Base-by-base conservation (phyloP, 164 flowering plant genomes). In the Platanus orientalis region DNA sequence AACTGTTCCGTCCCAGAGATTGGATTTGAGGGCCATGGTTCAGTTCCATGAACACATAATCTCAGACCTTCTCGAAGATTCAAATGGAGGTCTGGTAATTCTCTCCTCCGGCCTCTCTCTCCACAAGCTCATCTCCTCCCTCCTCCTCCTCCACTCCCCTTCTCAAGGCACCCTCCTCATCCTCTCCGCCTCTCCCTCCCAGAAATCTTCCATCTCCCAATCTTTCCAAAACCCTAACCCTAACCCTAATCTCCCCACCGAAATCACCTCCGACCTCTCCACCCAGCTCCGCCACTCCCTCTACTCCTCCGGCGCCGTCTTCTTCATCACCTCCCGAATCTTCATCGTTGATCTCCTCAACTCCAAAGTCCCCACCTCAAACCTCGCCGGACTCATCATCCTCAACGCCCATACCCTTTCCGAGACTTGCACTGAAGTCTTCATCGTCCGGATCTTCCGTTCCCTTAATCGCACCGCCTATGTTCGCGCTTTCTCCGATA, bases 381-480 rank as follows among this genome's bases (percentile, higher is more conserved):
- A 14, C 2, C 58, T 92, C 14, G 72, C 96, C 16, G 96, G 95
- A 0, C 25, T 95, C 32, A 25, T 92, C 47, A 65, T 95, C 36
- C 79, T 87, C 68, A 83, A 82, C 44, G 91, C 85, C 1, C 97
- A 95, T 63, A 58, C 75, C 10, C 73, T 95, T 42, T 64, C 91
- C 27, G 99, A 92, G 13, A 81, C 96, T 21, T 90, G 83, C 54
- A 92, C 97, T 0, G 97, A 95, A 64, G 86, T 95, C 6, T 90
- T 95, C 67, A 88, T 88, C 42, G 91, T 87, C 0, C 64, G 99
- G 24, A 73, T 95, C 28, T 58, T 92, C 30, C 73, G 89, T 48
- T 62, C 84, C 3, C 52, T 75, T 29, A 81, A 82, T 60, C 65
- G 59, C 21, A 12, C 57, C 10, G 79, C 79, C 0, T 90, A 71